phyloP scores from a whole-genome alignment of 176 grass and related monocot genomes.

The Raddia guianensis region DNA sequence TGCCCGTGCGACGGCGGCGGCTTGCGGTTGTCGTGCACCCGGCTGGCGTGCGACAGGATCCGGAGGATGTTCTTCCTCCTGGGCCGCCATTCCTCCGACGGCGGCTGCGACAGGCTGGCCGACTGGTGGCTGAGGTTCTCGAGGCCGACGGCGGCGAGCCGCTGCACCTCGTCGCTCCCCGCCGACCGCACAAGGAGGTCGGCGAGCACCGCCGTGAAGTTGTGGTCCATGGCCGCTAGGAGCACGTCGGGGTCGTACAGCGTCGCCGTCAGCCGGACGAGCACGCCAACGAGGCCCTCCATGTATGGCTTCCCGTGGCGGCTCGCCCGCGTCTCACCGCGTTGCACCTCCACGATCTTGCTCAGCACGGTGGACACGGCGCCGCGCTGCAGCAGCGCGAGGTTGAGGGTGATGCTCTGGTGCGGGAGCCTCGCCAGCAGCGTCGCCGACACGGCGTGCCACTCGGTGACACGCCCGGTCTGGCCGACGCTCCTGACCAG shows the following conservation, averaged over 20 bases:
- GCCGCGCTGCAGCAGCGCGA: constrained; percentile 53
- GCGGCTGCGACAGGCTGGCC: constrained; percentile 50
- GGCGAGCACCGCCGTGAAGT: constrained; percentile 61
- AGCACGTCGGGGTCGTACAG: constrained; percentile 71
- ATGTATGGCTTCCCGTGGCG: constrained; percentile 63
- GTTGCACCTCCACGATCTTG: constrained; percentile 77
- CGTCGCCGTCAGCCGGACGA: constrained; percentile 73
- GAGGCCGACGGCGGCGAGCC: constrained; percentile 65
- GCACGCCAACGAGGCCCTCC: constrained; percentile 69
- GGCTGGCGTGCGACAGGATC: constrained; percentile 38
- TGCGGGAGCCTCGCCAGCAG: constrained; percentile 73
- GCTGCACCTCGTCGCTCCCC: constrained; percentile 75
- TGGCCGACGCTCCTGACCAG: constrained; percentile 59
- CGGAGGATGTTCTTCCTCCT: constrained; percentile 63
- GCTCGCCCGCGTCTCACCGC: constrained; percentile 53
- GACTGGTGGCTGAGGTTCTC: constrained; percentile 79
- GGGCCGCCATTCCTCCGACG: constrained; percentile 21
- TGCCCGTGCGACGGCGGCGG: not conserved
- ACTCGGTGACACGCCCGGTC: constrained; percentile 57
- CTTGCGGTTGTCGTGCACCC: constrained; percentile 52
- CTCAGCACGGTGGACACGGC: constrained; percentile 44
- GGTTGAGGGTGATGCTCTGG: constrained; percentile 71
- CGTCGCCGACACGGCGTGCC: constrained; percentile 58
- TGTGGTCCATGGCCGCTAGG: constrained; percentile 52
- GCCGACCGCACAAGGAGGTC: constrained; percentile 60